Conservation (phyloP, 306 rosid species). For the Quercus alba region DNA sequence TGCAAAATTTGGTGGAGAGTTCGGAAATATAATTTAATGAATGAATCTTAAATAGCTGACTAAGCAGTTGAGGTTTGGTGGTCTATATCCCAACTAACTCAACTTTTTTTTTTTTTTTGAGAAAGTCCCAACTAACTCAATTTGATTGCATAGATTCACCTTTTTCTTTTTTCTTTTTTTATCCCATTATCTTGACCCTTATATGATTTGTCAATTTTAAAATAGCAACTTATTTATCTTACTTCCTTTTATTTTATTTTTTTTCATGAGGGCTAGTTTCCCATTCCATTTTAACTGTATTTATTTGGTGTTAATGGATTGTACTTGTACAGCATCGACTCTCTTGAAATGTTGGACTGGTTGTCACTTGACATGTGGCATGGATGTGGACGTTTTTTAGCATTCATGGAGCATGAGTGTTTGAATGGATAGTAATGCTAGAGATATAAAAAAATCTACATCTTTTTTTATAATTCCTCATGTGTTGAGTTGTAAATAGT, state of each 20-base stretch:
- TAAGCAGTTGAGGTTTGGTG: conserved; percentile 83
- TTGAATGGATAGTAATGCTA: too few relatives aligned
- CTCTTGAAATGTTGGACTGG: too few relatives aligned
- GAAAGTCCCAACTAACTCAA: conserved; percentile 49
- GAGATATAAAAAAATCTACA: too few relatives aligned
- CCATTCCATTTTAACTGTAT: too few relatives aligned
- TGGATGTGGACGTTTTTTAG: too few relatives aligned
- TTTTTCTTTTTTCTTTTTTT: background rate
- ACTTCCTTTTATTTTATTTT: background rate
- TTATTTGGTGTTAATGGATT: too few relatives aligned
- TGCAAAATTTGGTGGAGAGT: conserved; percentile 30
- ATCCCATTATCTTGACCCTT: conserved; percentile 19
- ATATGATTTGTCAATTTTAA: conserved; percentile 15
- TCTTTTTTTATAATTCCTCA: too few relatives aligned
- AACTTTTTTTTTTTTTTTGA: conserved; percentile 3
- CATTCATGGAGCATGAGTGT: too few relatives aligned
- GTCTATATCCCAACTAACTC: conserved; percentile 60
- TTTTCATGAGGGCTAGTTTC: too few relatives aligned
- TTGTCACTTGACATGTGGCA: too few relatives aligned
- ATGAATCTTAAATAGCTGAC: conserved; percentile 40
- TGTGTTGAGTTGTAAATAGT: too few relatives aligned
- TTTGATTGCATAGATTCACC: conserved; percentile 42
- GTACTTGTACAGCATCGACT: too few relatives aligned
- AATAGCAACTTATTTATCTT: conserved; percentile 18
- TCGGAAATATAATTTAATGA: conserved; percentile 8